Evolutionary conservation across 2,329 filamentous ascomycete species (phyloP).

Genomic region (Diaporthe humulicola): DNA sequence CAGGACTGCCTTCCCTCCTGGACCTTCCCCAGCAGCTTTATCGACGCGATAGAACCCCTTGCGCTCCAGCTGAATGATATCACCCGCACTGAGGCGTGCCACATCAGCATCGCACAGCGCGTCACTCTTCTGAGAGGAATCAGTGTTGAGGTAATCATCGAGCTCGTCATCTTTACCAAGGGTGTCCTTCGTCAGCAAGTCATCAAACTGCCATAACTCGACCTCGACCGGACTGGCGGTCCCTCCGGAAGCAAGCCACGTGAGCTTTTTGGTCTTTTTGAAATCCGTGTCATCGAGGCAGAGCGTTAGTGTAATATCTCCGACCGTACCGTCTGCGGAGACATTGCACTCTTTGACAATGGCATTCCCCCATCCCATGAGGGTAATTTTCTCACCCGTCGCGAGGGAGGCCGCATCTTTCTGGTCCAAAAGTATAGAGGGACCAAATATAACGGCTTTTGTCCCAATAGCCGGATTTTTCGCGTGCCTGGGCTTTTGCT

Average conservation of each 20-base stretch:
- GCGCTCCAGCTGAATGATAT: slow-evolving; percentile 95
- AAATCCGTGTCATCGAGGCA: slow-evolving; percentile 94
- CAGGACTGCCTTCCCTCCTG: background rate
- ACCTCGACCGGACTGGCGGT: slow-evolving; percentile 80
- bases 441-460: slow-evolving; percentile 87
- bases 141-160: slow-evolving; percentile 84
- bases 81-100: slow-evolving; percentile 81
- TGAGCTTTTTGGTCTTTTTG: slow-evolving; percentile 95
- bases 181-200: slow-evolving; percentile 94
- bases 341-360: slow-evolving; percentile 74
- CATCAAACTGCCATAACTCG: slow-evolving; percentile 94
- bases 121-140: slow-evolving; percentile 80
- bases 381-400: slow-evolving; percentile 88
- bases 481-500: slow-evolving; percentile 86
- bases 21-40: slow-evolving; percentile 52
- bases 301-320: slow-evolving; percentile 81
- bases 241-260: slow-evolving; percentile 84
- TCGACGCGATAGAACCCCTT: slow-evolving; percentile 94
- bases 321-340: slow-evolving; percentile 70
- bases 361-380: slow-evolving; percentile 97
- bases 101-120: slow-evolving; percentile 87
- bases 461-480: slow-evolving; percentile 88
- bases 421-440: slow-evolving; percentile 85
- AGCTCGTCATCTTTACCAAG: slow-evolving; percentile 88
- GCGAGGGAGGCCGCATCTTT: slow-evolving; percentile 85